These are phyloP conservation scores for Cenchrus purpureus DNA, from an alignment of 176 grass and related monocot genomes.

Conservation along the genomic window DNA sequence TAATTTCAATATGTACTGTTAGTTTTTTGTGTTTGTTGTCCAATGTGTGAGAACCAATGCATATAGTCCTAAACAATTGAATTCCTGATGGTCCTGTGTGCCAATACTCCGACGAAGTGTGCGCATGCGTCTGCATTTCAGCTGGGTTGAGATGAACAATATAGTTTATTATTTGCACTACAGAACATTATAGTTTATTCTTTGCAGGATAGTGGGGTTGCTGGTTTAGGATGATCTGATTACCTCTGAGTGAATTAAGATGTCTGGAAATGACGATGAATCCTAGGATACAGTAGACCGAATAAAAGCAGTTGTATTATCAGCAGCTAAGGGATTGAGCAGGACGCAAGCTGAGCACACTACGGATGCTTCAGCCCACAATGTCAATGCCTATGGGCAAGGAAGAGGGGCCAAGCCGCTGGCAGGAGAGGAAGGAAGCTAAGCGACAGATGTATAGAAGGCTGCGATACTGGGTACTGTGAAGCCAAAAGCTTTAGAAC, in stretches of 20 bases:
- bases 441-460: constrained; percentile 89
- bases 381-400: constrained; percentile 91
- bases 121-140: background rate
- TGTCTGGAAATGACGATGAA: constrained; percentile 68
- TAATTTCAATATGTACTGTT: background rate
- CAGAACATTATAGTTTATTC: constrained; percentile 19
- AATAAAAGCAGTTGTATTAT: constrained; percentile 59
- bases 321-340: constrained; percentile 76
- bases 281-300: constrained; percentile 42
- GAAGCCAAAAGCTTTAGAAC: constrained; percentile 55
- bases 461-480: constrained; percentile 62
- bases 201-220: constrained; percentile 23
- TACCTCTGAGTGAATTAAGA: constrained; percentile 23
- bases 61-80: background rate
- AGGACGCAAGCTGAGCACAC: constrained; percentile 72
- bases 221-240: background rate
- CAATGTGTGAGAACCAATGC: background rate
- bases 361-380: constrained; percentile 55
- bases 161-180: background rate
- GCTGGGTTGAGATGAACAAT: background rate
- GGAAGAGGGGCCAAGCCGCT: constrained; percentile 78
- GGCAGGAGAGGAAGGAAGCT: constrained; percentile 81
- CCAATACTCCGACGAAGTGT: background rate
- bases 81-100: background rate
- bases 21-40: background rate